Percentiles rank a stretch among this genome's conserved stretches.
phyloP scores from a whole-genome alignment of 1,139 yeast species.

The Blastobotrys malaysiensis region DNA sequence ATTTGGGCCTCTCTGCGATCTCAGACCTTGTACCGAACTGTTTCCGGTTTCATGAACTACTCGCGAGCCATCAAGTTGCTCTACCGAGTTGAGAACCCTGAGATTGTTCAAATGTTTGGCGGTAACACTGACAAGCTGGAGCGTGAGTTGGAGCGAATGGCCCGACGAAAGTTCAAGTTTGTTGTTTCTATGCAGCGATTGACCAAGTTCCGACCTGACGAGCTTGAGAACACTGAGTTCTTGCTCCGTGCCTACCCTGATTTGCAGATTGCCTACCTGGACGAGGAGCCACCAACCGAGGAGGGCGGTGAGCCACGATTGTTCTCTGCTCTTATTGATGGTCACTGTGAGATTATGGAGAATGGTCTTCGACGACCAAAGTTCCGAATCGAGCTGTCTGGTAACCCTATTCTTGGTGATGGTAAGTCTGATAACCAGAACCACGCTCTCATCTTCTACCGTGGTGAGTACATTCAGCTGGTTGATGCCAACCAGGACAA shows the following conservation, averaged over 20 bases:
- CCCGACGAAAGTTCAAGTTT: constrained; percentile 97
- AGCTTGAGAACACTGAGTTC: constrained; percentile 96
- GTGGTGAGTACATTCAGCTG: constrained; percentile 97
- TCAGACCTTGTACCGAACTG: constrained; percentile 96
- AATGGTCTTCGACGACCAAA: constrained; percentile 99
- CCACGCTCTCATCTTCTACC: constrained; percentile 92
- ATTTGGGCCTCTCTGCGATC: constrained; percentile 99
- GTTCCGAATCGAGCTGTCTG: constrained; percentile 94
- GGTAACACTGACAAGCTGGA: constrained; percentile 95
- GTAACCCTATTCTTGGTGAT: constrained; percentile 98
- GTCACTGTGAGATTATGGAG: constrained; percentile 96
- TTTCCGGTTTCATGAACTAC: constrained; percentile 98
- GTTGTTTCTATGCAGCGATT: constrained; percentile 98
- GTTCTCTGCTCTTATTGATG: constrained; percentile 93
- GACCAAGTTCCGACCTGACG: constrained; percentile 94
- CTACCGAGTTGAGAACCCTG: constrained; percentile 98
- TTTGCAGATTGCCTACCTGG: constrained; percentile 95
- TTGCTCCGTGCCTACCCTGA: constrained; percentile 98
- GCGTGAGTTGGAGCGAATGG: constrained; percentile 97
- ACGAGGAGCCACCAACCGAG: constrained; percentile 79
- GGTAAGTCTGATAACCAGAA: constrained; percentile 99
- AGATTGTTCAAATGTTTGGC: constrained; percentile 95
- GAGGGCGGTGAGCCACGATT: constrained; percentile 99
- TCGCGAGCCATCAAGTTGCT: constrained; percentile 96
- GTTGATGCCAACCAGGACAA: constrained; percentile 99